Percentiles rank a stretch among this genome's conserved stretches.
Conservation (phyloP, 2,329 filamentous ascomycete genomes). For the Madurella mycetomatis region DNA sequence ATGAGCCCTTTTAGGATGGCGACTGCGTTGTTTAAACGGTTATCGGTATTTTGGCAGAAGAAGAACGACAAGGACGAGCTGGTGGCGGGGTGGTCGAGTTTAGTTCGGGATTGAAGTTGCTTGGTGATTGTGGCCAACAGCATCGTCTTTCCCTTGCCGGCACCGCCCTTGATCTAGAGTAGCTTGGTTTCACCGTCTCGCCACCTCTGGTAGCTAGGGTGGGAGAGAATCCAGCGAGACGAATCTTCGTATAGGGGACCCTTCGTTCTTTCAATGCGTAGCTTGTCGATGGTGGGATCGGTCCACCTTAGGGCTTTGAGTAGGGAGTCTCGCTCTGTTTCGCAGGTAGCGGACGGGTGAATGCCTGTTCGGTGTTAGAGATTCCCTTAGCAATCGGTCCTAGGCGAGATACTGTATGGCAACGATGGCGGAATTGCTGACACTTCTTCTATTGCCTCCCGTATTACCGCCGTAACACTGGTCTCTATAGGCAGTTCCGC, state of each 20-base stretch:
- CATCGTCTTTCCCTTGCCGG: constrained; percentile 4
- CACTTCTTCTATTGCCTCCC: neutral
- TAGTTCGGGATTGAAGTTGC: neutral
- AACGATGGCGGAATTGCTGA: neutral
- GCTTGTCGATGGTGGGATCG: constrained; percentile 4
- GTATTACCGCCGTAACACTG: neutral
- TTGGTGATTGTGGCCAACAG: constrained; percentile 1
- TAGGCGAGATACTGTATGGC: constrained; percentile 1
- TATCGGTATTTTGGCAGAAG: constrained; percentile 5
- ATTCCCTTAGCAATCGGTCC: neutral
- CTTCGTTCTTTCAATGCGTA: constrained; percentile 2
- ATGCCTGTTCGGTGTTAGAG: constrained; percentile 1
- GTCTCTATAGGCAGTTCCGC: neutral
- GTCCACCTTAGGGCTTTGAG: constrained; percentile 4
- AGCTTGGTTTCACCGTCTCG: neutral
- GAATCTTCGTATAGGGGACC: constrained; percentile 3
- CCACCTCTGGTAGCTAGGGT: neutral
- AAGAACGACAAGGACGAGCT: constrained; percentile 3
- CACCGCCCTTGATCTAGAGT: constrained; percentile 4
- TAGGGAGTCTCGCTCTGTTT: neutral
- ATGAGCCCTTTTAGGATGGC: constrained; percentile 2
- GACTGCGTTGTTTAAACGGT: neutral
- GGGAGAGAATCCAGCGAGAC: constrained; percentile 1
- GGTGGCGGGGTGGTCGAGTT: neutral
- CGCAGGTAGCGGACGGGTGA: no score